Base-by-base conservation (phyloP, 2,329 filamentous ascomycete species). In the Hansfordia pulvinata region DNA sequence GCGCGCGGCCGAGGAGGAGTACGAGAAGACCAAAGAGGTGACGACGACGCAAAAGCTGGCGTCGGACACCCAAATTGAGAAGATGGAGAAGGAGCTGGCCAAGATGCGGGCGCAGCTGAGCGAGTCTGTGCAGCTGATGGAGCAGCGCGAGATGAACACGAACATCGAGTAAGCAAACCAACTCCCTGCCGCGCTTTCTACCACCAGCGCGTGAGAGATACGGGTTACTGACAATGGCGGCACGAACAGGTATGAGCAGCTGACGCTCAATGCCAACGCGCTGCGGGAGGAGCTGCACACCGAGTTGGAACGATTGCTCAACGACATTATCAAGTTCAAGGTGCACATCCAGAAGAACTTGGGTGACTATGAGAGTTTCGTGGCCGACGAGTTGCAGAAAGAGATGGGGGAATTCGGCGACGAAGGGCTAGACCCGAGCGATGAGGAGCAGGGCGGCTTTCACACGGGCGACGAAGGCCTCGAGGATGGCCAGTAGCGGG, bases 291-390 rank as follows among this genome's bases (percentile, higher is more conserved):
- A 96, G 50, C 64, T 98, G n/a, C 90, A 98, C 52, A 93, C 85
- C 0, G 86, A 94, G 50, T 83, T 94, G 42, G 90, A 94, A 57
- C 78, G 76, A 42, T 93, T 96, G 71, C 60, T 98, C 33, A 93
- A 94, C 56, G 86, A 96, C 47, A 80, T 94, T 35, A 93, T 96
- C 59, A 86, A 92, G 46, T 96, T 98, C 70, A 98, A 98, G 59
- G 82, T 98, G 37, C 86, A 96, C 46, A 66, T 98, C 27, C 90
- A 98, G 53, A 86, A 85, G 57, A 78, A 75, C 32, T 61, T 98
- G 28, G 88, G 94, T 48, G 83, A 90, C 44, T 96, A 93, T 50
- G 90, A 98, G 55, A 75, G 76, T 30, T 93, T 94, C 47, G 84
- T 94, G 6, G 77, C 82, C 3, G 82, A 93, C 38, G 88, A 96